Base-by-base conservation (phyloP, 192 early-diverging fungal species). In the Nowakowskiella sp. region DNA sequence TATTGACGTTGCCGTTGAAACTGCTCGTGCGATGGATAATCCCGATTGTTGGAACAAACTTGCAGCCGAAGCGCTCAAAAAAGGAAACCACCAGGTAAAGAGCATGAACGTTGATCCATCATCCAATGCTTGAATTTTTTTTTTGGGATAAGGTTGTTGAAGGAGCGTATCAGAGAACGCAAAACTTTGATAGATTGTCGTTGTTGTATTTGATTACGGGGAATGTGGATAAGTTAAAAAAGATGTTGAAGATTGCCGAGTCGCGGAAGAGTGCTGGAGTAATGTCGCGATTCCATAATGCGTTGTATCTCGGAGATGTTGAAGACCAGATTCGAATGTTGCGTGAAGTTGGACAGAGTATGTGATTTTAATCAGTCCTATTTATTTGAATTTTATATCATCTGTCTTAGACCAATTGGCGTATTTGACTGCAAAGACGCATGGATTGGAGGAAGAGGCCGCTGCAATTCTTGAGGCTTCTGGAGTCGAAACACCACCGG, bases 191-290 rank as follows among this genome's bases (percentile, higher is more conserved):
- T 64, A 72, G 84, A 19, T 83, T 99, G 39, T 95, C 94, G 6
- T 94, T 99, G 77, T 72, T 97, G 48, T 99, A 99, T 68, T 72
- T 94, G 36, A 81, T 87, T 49, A 92, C 87, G 6, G 96, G 96
- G 26, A 93, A 91, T 65, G 66, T 65, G 0, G 91, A 94, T 21
- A 97, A 99, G 69, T 69, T 97, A 47, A 76, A 68, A 51, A 92
- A 90, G 73, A 95, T 97, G 93, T 75, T 90, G 49, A 91, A 91
- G 70, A 95, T 97, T 62, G 84, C 94, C 0, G 83, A 91, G 58
- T 76, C 84, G 36, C 77, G 89, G 26, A 81, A 84, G 26, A 87
- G 96, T 61, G 56, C 72, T 47, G n/a, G n/a, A n/a, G n/a, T n/a
- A n/a, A 88, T 92, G 87, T 84, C 90, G 27, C 86, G 90, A 25